phyloP scores from a whole-genome alignment of 495 filamentous ascomycete species.

The Penicillium diatomitis region DNA sequence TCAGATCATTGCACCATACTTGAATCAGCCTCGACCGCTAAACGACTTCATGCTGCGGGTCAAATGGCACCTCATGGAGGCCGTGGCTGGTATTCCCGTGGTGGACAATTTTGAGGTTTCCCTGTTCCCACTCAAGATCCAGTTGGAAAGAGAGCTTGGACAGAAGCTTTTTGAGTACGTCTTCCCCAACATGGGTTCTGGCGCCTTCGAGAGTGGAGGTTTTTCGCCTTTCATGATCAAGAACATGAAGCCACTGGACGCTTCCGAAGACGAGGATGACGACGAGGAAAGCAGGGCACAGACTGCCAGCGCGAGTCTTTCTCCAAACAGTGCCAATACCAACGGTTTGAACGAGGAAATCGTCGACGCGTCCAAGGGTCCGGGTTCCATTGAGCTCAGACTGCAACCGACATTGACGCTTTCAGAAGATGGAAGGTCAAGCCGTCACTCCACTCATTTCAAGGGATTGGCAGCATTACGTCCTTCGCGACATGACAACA shows the following conservation, averaged over 20 bases:
- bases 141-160: slow-evolving; percentile 87
- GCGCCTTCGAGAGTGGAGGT: slow-evolving; percentile 50
- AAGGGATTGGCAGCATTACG: slow-evolving; percentile 39
- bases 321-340: slow-evolving; percentile 19
- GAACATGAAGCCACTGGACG: slow-evolving; percentile 52
- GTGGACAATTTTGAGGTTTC: slow-evolving; percentile 96
- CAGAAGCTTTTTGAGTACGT: slow-evolving; percentile 96
- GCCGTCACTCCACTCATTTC: slow-evolving; percentile 23
- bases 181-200: slow-evolving; percentile 69
- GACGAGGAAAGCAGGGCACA: slow-evolving; percentile 23
- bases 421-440: slow-evolving; percentile 37
- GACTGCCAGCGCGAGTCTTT: slow-evolving; percentile 17
- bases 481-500: slow-evolving; percentile 29
- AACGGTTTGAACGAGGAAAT: slow-evolving; percentile 26
- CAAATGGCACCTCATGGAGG: slow-evolving; percentile 96
- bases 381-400: slow-evolving; percentile 65
- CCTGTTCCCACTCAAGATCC: slow-evolving; percentile 84
- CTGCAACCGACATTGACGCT: slow-evolving; percentile 68
- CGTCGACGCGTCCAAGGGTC: slow-evolving; percentile 34
- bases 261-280: slow-evolving; percentile 47
- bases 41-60: slow-evolving; percentile 77
- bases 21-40: slow-evolving; percentile 50
- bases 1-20: slow-evolving; percentile 85
- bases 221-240: slow-evolving; percentile 79
- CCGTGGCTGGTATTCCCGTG: slow-evolving; percentile 94